These are phyloP conservation scores for Trichoderma hamatum DNA, from an alignment of 2,329 filamentous ascomycete genomes.

Conservation along the genomic window DNA sequence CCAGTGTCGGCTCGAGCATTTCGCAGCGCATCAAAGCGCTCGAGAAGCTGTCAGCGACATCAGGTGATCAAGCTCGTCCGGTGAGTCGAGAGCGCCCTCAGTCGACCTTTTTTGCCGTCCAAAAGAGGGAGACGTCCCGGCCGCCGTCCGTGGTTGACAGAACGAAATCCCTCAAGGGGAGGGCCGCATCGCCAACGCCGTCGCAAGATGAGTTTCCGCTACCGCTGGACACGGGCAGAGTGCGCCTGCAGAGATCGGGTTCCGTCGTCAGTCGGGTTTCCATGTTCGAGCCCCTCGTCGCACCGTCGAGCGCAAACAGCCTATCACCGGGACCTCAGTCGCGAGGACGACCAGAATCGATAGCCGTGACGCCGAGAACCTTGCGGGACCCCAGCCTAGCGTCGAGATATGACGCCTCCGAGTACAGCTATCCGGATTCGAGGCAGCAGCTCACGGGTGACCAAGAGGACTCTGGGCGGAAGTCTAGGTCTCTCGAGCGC, in stretches of 20 bases:
- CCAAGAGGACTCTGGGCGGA: constrained; percentile 45
- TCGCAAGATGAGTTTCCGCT: constrained; percentile 46
- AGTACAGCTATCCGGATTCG: constrained; percentile 54
- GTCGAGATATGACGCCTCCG: constrained; percentile 46
- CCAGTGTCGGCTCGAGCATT: constrained; percentile 86
- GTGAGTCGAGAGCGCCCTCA: constrained; percentile 47
- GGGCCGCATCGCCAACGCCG: constrained; percentile 40
- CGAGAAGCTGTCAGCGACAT: constrained; percentile 68
- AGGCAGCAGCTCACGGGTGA: constrained; percentile 63
- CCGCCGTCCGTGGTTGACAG: constrained; percentile 52
- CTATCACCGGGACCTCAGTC: constrained; percentile 39
- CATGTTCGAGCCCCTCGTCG: constrained; percentile 52
- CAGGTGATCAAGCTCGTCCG: constrained; percentile 34
- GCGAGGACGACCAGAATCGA: constrained; percentile 67
- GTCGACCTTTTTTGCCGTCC: constrained; percentile 63
- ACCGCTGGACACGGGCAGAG: constrained; percentile 47
- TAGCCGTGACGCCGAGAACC: constrained; percentile 88
- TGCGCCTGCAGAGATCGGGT: constrained; percentile 48
- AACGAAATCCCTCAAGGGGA: constrained; percentile 43
- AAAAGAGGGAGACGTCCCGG: constrained; percentile 51
- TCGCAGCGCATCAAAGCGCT: constrained; percentile 93
- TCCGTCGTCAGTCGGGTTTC: constrained; percentile 60
- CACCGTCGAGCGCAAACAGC: constrained; percentile 31
- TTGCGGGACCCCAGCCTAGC: constrained; percentile 64
- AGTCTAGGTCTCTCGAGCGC: constrained; percentile 43